Evolutionary conservation across 441 rosid genomes (phyloP).

Genomic region (Pelargonium citronellum): DNA sequence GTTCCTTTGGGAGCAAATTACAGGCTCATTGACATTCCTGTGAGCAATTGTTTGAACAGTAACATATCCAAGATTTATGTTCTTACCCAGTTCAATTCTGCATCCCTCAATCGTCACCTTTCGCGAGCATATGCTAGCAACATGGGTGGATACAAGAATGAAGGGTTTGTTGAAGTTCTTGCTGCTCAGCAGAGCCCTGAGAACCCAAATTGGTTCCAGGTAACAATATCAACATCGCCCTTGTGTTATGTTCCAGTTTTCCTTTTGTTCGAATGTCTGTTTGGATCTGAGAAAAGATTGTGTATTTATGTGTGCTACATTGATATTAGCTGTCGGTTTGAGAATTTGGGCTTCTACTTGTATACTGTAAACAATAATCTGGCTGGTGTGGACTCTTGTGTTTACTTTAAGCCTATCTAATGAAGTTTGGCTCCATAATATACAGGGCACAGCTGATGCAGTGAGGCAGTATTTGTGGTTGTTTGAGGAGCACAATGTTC

Average conservation of each 20-base stretch:
- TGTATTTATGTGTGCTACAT: background rate
- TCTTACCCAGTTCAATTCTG: constrained; percentile 91
- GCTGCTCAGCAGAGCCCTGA: constrained; percentile 98
- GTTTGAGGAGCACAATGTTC: constrained; percentile 88
- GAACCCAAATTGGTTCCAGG: constrained; percentile 98
- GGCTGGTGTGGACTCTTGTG: background rate
- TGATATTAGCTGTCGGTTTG: background rate
- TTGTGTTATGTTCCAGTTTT: background rate
- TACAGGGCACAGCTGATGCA: constrained; percentile 92
- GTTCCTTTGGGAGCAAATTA: constrained; percentile 92
- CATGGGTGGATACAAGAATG: constrained; percentile 95
- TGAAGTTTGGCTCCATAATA: constrained; percentile 11
- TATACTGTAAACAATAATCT: background rate
- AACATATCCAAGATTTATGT: constrained; percentile 86
- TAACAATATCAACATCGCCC: constrained; percentile 16
- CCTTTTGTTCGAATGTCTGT: background rate
- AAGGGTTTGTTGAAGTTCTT: constrained; percentile 94
- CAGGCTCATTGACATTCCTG: constrained; percentile 87
- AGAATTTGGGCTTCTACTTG: background rate
- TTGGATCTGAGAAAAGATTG: background rate
- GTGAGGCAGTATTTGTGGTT: constrained; percentile 91
- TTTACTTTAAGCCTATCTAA: constrained; percentile 8
- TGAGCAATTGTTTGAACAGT: constrained; percentile 90
- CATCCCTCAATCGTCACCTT: constrained; percentile 83
- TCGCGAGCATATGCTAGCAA: constrained; percentile 88